These are phyloP conservation scores for Fusarium udum DNA, from an alignment of 2,329 filamentous ascomycete species.

Conservation along the genomic window DNA sequence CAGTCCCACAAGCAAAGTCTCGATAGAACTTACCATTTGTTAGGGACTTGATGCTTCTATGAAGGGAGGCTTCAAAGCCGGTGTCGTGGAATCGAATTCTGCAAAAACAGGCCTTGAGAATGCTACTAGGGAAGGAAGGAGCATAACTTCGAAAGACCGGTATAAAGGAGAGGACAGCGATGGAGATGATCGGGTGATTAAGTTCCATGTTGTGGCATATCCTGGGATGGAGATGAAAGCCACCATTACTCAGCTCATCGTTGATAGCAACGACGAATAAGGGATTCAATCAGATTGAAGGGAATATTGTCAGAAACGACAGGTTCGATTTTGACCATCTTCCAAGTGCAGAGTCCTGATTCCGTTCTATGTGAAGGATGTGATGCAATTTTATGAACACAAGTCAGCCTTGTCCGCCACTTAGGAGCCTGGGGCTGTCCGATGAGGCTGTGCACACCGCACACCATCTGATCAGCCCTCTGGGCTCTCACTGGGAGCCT, in stretches of 20 bases:
- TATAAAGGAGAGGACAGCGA: neutral
- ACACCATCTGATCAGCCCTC: neutral
- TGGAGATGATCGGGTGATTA: fast-evolving
- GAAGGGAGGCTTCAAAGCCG: neutral
- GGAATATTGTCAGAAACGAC: fast-evolving
- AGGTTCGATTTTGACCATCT: too few species aligned
- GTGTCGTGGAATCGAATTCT: fast-evolving
- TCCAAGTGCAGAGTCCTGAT: too few species aligned
- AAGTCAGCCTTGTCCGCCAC: neutral
- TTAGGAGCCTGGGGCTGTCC: neutral
- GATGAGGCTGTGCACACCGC: neutral
- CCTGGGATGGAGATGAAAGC: neutral
- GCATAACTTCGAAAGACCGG: fast-evolving
- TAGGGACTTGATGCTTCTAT: neutral
- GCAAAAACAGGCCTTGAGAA: neutral
- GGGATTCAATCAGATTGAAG: fast-evolving
- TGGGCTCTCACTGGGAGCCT: neutral
- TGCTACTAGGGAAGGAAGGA: neutral
- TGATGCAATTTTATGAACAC: too few species aligned
- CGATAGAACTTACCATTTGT: fast-evolving
- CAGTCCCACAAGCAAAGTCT: fast-evolving
- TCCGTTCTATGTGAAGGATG: too few species aligned
- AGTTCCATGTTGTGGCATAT: neutral
- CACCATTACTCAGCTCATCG: neutral
- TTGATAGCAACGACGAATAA: fast-evolving